Base-by-base conservation (phyloP, 1,139 yeast species). In the Saccharomyces hybrid region DNA sequence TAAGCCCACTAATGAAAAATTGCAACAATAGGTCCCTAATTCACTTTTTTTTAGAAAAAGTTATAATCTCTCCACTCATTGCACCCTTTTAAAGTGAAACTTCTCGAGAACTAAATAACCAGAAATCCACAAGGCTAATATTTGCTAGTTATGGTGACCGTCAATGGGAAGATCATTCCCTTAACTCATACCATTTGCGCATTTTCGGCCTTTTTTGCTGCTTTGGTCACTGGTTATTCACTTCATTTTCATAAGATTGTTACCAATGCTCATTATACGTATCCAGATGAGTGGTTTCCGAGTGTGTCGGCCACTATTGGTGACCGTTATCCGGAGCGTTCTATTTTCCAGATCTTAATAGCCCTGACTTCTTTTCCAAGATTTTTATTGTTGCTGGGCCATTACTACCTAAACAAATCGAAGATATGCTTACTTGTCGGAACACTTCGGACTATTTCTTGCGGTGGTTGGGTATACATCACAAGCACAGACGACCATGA, bases 221-320 rank as follows among this genome's bases (percentile, higher is more conserved):
- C 97, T 1, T 76, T 90, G 41, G 69, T 77, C 0, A 82, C 87
- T 42, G 97, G 96, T 4, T 81, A 81, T 60, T 75, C 75, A 56
- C 76, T 90, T 14, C 97, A 90, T 70, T 90, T 84, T 69, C 75
- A 85, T 58, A 91, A 93, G 69, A 93, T 93, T 65, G 96, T 93
- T 9, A 77, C 84, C 64, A 93, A 93, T 69, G 85, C 93, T 48
- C 81, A 82, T 58, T 91, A 76, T 66, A 95, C 96, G 0, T 93
- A 88, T 67, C 99, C 99, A 1, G 95, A 90, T 56, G 99, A 93
- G 71, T 93, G 99, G 99, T 91, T 93, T 66, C 99, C 99, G 1
- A 85, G 95, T 64, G 99, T 93, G 1, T 86, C 96, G 32, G 98
- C 99, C 1, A 82, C 99, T 1, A 93, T 93, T 67, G 99, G 99